Conservation (phyloP, 2,329 filamentous ascomycete genomes). For the Plectosphaerella cucumerina region DNA sequence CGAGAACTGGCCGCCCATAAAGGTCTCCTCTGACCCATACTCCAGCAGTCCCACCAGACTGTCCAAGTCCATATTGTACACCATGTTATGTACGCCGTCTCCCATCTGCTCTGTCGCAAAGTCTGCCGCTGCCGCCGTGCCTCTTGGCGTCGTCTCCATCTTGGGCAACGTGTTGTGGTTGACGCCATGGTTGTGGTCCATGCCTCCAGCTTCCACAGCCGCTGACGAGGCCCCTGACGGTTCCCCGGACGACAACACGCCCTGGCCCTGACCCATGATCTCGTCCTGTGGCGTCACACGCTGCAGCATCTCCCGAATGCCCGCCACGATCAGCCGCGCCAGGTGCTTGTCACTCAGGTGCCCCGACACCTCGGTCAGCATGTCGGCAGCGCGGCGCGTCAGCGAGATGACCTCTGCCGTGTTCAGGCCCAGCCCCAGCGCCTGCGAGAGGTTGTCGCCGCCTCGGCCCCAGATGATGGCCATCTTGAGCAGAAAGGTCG, state of each 20-base stretch:
- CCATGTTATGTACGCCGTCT: slow-evolving; percentile 2
- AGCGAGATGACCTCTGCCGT: slow-evolving; percentile 8
- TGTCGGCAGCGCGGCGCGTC: slow-evolving; percentile 11
- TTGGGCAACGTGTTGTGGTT: background rate
- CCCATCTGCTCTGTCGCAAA: slow-evolving; percentile 8
- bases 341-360: slow-evolving; percentile 4
- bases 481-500: slow-evolving; percentile 31
- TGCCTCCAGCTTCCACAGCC: too few relatives aligned
- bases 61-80: slow-evolving; percentile 9
- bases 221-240: background rate
- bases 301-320: slow-evolving; percentile 12
- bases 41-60: slow-evolving; percentile 7
- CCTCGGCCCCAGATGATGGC: slow-evolving; percentile 21
- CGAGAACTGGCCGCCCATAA: background rate
- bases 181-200: too few relatives aligned
- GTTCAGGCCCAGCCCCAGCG: slow-evolving; percentile 15
- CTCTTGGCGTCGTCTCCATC: background rate
- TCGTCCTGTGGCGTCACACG: background rate
- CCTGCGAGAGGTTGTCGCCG: slow-evolving; percentile 7
- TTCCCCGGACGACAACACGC: background rate
- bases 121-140: slow-evolving; percentile 3
- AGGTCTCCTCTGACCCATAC: slow-evolving; percentile 5
- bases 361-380: slow-evolving; percentile 8
- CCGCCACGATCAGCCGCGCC: slow-evolving; percentile 10
- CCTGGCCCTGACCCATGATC: background rate